Conservation (phyloP, 495 filamentous ascomycete genomes). For the Penicillium turbatum region DNA sequence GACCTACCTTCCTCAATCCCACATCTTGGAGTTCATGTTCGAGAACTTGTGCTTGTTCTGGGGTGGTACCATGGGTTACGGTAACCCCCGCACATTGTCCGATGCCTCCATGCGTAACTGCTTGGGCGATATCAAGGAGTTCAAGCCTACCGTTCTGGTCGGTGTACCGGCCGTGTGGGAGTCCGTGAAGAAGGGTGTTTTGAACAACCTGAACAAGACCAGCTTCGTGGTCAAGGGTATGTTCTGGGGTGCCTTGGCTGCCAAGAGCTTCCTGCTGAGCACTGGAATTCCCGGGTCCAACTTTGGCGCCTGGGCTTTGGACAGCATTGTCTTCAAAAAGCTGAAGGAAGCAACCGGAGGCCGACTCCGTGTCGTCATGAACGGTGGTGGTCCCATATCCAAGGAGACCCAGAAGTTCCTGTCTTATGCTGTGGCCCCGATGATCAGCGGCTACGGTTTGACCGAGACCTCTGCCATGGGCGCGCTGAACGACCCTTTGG, state of each 20-base stretch:
- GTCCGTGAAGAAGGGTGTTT: constrained; percentile 95
- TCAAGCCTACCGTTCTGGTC: constrained; percentile 85
- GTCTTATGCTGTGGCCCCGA: constrained; percentile 80
- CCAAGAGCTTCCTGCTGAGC: constrained; percentile 75
- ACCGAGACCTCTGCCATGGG: constrained; percentile 97
- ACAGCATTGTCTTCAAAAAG: constrained; percentile 82
- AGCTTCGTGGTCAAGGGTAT: constrained; percentile 70
- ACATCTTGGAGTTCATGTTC: constrained; percentile 97
- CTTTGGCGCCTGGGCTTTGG: constrained; percentile 61
- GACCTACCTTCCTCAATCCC: constrained; percentile 89
- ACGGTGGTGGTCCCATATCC: constrained; percentile 79
- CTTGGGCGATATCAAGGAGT: constrained; percentile 92
- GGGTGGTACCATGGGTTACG: constrained; percentile 97
- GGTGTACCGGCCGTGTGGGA: constrained; percentile 98
- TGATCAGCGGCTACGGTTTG: constrained; percentile 92
- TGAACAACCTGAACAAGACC: constrained; percentile 75
- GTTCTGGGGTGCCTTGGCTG: constrained; percentile 87
- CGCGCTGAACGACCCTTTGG: constrained; percentile 78
- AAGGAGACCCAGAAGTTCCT: constrained; percentile 86
- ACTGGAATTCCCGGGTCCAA: constrained; percentile 67
- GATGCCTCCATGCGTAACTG: constrained; percentile 88
- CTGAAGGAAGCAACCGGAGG: constrained; percentile 88
- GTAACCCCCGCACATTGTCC: constrained; percentile 87
- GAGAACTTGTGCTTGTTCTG: constrained; percentile 90
- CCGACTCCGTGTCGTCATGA: constrained; percentile 74